phyloP scores from a whole-genome alignment of 2,329 filamentous ascomycete genomes.

The Aureobasidium melanogenum region DNA sequence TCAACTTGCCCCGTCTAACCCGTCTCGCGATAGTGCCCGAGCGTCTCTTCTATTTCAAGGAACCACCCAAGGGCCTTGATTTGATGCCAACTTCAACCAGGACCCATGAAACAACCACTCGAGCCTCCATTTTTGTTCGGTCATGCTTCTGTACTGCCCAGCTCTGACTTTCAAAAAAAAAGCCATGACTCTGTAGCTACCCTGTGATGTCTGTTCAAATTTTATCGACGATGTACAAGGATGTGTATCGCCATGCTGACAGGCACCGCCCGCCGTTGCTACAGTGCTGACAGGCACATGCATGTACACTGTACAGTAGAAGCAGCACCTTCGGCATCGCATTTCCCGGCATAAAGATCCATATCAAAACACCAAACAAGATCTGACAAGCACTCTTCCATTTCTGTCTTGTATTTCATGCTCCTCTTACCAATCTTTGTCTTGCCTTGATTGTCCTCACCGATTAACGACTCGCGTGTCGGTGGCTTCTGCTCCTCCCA shows the following conservation, averaged over 20 bases:
- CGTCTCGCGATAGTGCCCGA: slow-evolving; percentile 6
- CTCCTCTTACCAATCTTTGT: not conserved
- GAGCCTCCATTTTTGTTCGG: not conserved
- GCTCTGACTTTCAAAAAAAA: not conserved
- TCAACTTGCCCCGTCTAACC: slow-evolving; percentile 3
- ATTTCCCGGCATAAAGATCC: not conserved
- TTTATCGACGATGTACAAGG: not conserved
- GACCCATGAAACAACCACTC: not conserved
- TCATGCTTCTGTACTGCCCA: not conserved
- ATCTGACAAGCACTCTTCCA: not conserved
- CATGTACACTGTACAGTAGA: not conserved
- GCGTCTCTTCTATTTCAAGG: slow-evolving; percentile 7
- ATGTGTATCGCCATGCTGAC: not conserved
- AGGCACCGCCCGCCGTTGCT: slow-evolving; percentile 5
- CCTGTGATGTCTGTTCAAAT: not conserved
- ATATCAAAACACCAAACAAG: not conserved
- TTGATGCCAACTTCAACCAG: not conserved
- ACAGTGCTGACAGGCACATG: slow-evolving; percentile 3
- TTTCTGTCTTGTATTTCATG: not conserved
- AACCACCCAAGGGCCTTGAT: not conserved
- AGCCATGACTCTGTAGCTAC: not conserved
- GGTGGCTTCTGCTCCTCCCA: not conserved
- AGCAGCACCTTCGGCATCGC: not conserved
- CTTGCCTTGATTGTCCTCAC: not conserved
- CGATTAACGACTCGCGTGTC: not conserved